These are phyloP conservation scores for Exserohilum rostratum DNA, from an alignment of 2,329 filamentous ascomycete species.

Conservation along the genomic window DNA sequence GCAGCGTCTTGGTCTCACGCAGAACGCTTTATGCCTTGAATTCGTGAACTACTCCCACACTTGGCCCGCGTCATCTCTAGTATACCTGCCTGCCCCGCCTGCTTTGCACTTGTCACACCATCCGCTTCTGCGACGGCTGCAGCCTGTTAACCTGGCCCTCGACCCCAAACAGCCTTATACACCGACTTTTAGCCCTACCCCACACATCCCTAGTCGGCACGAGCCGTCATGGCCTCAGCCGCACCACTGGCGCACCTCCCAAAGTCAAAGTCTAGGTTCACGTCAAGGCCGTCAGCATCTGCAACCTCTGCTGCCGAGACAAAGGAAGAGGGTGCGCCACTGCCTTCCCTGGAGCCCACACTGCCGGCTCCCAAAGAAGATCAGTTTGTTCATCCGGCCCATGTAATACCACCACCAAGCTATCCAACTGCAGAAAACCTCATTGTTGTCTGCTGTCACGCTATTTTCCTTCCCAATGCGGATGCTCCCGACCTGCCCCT, in stretches of 20 bases:
- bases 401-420: conserved; percentile 33
- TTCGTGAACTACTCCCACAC: background rate
- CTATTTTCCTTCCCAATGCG: conserved; percentile 64
- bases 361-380: conserved; percentile 16
- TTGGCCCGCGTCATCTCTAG: conserved; percentile 5
- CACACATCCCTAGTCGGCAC: conserved; percentile 10
- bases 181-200: conserved; percentile 12
- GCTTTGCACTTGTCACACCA: background rate
- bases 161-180: background rate
- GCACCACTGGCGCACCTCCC: conserved; percentile 37
- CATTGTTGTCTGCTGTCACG: conserved; percentile 84
- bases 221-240: conserved; percentile 38
- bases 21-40: background rate
- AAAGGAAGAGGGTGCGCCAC: conserved; percentile 8
- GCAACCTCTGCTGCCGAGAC: conserved; percentile 12
- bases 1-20: no score
- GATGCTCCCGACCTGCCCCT: conserved; percentile 34
- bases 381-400: conserved; percentile 37
- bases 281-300: conserved; percentile 13
- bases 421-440: conserved; percentile 56
- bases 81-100: conserved; percentile 4
- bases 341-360: conserved; percentile 3
- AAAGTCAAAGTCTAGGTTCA: conserved; percentile 32
- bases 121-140: background rate
- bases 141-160: background rate